phyloP scores from a whole-genome alignment of 2,329 filamentous ascomycete species.

The Aspergillus versicolor region DNA sequence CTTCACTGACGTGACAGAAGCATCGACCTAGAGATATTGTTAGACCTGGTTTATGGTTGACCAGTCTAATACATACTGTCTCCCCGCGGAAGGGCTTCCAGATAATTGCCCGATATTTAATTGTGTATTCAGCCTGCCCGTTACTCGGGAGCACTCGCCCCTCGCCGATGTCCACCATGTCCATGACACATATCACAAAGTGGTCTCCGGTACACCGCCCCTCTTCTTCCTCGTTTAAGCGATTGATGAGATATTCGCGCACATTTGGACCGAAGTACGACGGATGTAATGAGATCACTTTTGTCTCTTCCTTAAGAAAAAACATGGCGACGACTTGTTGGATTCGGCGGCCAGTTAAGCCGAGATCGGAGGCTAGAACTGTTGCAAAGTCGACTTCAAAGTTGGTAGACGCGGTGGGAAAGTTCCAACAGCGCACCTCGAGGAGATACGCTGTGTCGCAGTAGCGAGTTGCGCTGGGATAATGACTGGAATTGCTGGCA shows the following conservation, averaged over 20 bases:
- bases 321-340: slow-evolving; percentile 67
- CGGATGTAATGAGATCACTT: slow-evolving; percentile 89
- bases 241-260: slow-evolving; percentile 84
- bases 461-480: not conserved
- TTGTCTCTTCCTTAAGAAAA: slow-evolving; percentile 96
- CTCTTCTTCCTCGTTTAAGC: slow-evolving; percentile 89
- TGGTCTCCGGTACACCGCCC: slow-evolving; percentile 93
- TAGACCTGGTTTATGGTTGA: slow-evolving; percentile 22
- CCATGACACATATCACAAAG: slow-evolving; percentile 98
- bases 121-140: slow-evolving; percentile 89
- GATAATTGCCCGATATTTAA: slow-evolving; percentile 91
- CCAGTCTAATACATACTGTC: slow-evolving; percentile 65
- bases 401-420: not conserved
- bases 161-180: slow-evolving; percentile 91
- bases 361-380: not conserved
- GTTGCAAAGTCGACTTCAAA: not conserved
- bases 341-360: not conserved
- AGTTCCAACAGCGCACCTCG: not conserved
- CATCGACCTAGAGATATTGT: slow-evolving; percentile 71
- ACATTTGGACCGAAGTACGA: slow-evolving; percentile 96
- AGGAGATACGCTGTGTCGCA: not conserved
- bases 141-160: slow-evolving; percentile 89
- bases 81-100: slow-evolving; percentile 98
- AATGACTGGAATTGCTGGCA: slow-evolving; percentile 5
- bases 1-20: slow-evolving; percentile 87